Evolutionary conservation across 345 rosid species (phyloP).

Genomic region (Durio zibethinus): DNA sequence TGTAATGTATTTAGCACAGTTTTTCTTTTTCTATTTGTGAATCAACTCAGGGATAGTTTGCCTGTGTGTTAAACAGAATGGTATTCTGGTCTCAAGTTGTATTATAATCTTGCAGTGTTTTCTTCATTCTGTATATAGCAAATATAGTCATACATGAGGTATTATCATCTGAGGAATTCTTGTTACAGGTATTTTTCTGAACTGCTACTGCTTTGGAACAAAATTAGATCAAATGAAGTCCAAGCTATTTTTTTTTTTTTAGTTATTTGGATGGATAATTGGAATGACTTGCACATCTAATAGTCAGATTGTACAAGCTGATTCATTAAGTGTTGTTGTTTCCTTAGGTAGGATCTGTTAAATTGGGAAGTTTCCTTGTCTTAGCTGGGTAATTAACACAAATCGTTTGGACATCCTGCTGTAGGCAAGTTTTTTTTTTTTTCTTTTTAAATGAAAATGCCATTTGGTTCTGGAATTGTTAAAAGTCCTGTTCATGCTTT

Average conservation of each 20-base stretch:
- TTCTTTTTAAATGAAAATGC: not conserved
- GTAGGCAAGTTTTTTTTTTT: not conserved
- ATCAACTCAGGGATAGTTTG: not conserved
- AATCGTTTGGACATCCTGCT: not conserved
- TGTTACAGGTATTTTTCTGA: not conserved
- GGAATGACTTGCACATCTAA: not conserved
- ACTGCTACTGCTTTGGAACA: not conserved
- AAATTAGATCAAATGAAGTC: not conserved
- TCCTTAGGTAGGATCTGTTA: not conserved
- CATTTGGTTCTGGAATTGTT: not conserved
- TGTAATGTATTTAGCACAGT: constrained; percentile 9
- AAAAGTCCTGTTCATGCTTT: not conserved
- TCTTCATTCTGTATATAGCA: not conserved
- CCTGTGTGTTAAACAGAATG: not conserved
- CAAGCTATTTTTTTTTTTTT: not conserved
- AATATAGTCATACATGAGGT: not conserved
- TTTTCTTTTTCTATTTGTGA: not conserved
- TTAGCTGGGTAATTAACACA: not conserved
- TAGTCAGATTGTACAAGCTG: not conserved
- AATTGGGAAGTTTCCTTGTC: not conserved
- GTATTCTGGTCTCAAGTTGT: not conserved
- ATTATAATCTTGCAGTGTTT: not conserved
- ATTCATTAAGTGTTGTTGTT: not conserved
- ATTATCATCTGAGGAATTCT: not conserved
- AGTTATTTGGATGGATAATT: not conserved